Evolutionary conservation across 345 rosid genomes (phyloP), one percentile per base, ranked within the genome.

Genomic region (Triadica sebifera): DNA sequence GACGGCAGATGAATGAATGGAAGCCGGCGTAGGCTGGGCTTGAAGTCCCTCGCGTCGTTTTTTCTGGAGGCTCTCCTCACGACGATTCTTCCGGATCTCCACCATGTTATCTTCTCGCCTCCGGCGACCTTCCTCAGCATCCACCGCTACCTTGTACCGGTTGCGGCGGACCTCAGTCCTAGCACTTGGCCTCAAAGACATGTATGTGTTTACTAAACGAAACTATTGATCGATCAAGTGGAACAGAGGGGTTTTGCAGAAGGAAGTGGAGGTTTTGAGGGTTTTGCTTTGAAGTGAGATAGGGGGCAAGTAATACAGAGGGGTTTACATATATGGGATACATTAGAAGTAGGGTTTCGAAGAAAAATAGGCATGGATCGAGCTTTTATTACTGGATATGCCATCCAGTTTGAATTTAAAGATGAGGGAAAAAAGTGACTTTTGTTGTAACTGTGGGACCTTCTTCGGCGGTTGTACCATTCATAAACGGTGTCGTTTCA

Each of bases 71-170:
- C 93, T 89, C 82, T 93, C 98, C 72, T 93, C 98, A 60, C 96
- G 81, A 62, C 88, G 87, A 60, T 51, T 93, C 86, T 93, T 93
- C 22, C 98, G 87, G 91, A 93, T 93, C 93, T 93, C 98, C 60
- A 93, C 96, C 96, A 93, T 85, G 81, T 89, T 88, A 68, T 93
- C 98, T 81, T 93, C 98, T 65, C 98, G 80, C 77, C 97, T 85
- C 81, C 97, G 84, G 34, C 97, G 80, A 4, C 96, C 97, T 78
- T 93, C 97, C 12, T 90, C 96, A 4, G 93, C 93, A 78, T 90
- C 93, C 12, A 90, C 93, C 38, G 97, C 88, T 58, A 88, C 92
- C 84, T 92, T 92, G 88, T 92, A 92, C 41, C 84, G 82, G 80
- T 86, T 89, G 66, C 91, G 84, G 22, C 97, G 88, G 45, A 84